Evolutionary conservation across 768 basidiomycete genomes (phyloP).

Genomic region (Tulasnella sp.): DNA sequence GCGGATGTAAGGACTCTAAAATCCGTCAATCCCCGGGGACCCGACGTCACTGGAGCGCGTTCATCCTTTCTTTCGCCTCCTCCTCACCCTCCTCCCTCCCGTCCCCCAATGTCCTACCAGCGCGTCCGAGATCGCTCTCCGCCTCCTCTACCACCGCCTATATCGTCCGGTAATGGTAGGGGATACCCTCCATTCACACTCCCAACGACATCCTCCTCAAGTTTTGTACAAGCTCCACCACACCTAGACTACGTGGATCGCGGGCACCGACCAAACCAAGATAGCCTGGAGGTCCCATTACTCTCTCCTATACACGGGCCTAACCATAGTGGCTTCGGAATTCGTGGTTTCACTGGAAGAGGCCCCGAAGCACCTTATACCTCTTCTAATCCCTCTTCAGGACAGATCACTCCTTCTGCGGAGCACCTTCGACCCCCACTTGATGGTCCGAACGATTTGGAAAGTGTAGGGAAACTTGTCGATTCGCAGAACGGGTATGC

Average conservation of each 20-base stretch:
- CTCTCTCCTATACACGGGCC: neutral
- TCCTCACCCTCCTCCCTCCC: neutral
- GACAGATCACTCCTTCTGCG: neutral
- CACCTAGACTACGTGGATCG: neutral
- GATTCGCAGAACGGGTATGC: neutral
- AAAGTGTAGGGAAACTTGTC: neutral
- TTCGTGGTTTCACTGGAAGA: neutral
- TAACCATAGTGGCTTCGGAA: neutral
- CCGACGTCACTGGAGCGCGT: slow-evolving; percentile 1
- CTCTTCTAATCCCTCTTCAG: neutral
- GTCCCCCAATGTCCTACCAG: neutral
- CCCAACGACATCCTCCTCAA: neutral
- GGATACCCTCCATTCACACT: neutral
- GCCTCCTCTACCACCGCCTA: neutral
- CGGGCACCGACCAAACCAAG: neutral
- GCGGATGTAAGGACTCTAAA: neutral
- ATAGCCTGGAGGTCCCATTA: neutral
- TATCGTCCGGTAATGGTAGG: neutral
- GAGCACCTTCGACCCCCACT: neutral
- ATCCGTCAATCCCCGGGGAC: neutral
- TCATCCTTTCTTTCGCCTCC: slow-evolving; percentile 6
- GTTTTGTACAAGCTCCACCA: neutral
- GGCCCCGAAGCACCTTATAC: neutral
- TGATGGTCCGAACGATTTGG: neutral
- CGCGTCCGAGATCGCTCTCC: neutral